Evolutionary conservation across 306 rosid genomes (phyloP).

Genomic region (Prunus mongolica): DNA sequence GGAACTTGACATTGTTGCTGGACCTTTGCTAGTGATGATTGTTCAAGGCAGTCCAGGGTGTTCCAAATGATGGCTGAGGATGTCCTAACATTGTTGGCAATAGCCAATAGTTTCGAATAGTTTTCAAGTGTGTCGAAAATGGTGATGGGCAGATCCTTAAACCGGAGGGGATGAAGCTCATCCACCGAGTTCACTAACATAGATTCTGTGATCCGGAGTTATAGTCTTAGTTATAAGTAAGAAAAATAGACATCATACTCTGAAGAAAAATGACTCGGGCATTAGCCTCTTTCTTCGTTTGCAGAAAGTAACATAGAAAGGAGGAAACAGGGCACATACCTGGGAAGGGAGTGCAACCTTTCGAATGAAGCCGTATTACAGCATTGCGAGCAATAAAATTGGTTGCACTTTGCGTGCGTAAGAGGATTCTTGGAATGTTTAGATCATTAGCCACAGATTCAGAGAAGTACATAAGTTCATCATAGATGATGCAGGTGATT

Average conservation of each 20-base stretch:
- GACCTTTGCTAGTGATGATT: slow-evolving; percentile 17
- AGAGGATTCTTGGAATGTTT: slow-evolving; percentile 32
- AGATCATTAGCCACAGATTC: slow-evolving; percentile 28
- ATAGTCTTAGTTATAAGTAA: neutral
- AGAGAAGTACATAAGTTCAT: slow-evolving; percentile 36
- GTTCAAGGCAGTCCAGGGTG: slow-evolving; percentile 36
- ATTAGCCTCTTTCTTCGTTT: no score
- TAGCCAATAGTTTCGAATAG: neutral
- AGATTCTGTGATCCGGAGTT: slow-evolving; percentile 19
- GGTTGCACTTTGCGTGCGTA: slow-evolving; percentile 27
- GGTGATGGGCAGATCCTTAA: slow-evolving; percentile 47
- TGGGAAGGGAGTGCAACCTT: slow-evolving; percentile 35
- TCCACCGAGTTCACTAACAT: slow-evolving; percentile 27
- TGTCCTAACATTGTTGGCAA: slow-evolving; percentile 14
- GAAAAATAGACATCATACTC: no score
- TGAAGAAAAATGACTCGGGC: no score
- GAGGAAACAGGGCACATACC: slow-evolving; percentile 21
- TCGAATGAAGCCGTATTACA: slow-evolving; percentile 12
- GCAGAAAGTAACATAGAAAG: no score
- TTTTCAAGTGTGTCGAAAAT: neutral
- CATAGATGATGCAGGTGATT: slow-evolving; percentile 38
- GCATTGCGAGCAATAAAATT: slow-evolving; percentile 28
- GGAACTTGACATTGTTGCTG: slow-evolving; percentile 16
- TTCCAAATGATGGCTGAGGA: slow-evolving; percentile 44
- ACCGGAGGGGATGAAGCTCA: slow-evolving; percentile 35